Evolutionary conservation across 2,329 filamentous ascomycete genomes (phyloP).

Genomic region (Berkeleyomyces basicola): DNA sequence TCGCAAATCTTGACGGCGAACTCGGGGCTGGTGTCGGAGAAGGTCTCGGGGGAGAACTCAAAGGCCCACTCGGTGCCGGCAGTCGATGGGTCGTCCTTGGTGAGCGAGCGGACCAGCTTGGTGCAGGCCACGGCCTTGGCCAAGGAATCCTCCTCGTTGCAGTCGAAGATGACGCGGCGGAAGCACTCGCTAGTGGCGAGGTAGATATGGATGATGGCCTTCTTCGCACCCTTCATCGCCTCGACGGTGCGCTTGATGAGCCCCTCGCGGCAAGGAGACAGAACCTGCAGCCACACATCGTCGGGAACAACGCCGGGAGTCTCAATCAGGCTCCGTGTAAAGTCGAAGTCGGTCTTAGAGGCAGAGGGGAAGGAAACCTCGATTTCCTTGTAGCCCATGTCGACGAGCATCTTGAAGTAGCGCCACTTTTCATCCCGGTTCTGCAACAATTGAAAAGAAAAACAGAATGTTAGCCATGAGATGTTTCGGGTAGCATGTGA

Average conservation of each 20-base stretch:
- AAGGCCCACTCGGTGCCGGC: conserved; percentile 53
- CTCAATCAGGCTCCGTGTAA: conserved; percentile 65
- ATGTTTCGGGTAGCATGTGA: neutral
- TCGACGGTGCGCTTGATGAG: conserved; percentile 82
- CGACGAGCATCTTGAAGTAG: conserved; percentile 87
- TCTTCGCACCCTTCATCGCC: conserved; percentile 74
- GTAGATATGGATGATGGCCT: conserved; percentile 89
- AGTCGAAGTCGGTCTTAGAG: conserved; percentile 91
- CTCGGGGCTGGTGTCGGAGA: conserved; percentile 77
- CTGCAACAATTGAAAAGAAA: conserved; percentile 26
- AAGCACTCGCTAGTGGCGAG: conserved; percentile 94
- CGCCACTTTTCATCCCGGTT: conserved; percentile 88
- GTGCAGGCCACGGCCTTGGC: conserved; percentile 74
- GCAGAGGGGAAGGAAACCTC: conserved; percentile 92
- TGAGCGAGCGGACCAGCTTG: conserved; percentile 73
- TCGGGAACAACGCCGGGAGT: conserved; percentile 71
- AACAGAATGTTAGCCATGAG: neutral
- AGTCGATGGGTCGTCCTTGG: conserved; percentile 54
- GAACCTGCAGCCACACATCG: conserved; percentile 81
- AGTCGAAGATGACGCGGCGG: conserved; percentile 76
- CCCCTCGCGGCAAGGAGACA: conserved; percentile 81
- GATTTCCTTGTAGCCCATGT: conserved; percentile 94
- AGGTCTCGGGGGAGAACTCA: conserved; percentile 74
- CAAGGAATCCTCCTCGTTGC: conserved; percentile 65
- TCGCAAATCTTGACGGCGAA: conserved; percentile 74